Base-by-base conservation (phyloP, 2,329 filamentous ascomycete species). In the Aureobasidium mangrovei region DNA sequence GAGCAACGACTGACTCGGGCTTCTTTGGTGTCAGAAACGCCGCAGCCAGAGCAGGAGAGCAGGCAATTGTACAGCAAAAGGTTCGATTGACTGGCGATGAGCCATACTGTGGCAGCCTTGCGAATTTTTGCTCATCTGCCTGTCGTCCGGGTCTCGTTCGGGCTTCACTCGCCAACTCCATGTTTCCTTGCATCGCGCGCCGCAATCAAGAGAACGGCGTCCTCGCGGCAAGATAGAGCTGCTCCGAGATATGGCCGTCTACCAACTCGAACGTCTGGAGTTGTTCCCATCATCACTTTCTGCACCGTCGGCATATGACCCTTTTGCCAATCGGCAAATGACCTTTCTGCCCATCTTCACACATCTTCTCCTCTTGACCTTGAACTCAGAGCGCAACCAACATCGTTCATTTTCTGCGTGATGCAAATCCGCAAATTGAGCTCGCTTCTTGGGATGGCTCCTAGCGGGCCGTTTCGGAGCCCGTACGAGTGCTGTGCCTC, bases 191-290 rank as follows among this genome's bases (percentile, higher is more conserved):
- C 29, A 29, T 35, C 41, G 47, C 46, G n/a, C 29, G 10, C 8
- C 32, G 38, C 24, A 51, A 51, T 51, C 38, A 35, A 51, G 12
- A 12, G 41, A 51, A 41, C 47, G 47, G 38, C 38, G 38, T 27
- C n/a, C 12, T 39, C 18, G 44, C 36, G 44, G 31, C 44, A n/a
- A 28, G 36, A 41, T 35, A 42, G 2, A 27, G 4, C 42, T 33
- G 38, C 38, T 51, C 47, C 47, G 47, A 51, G 47, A 51, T 51
- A 51, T 24, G 12, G 31, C 47, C 47, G 47, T 42, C 18, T 42
- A 35, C 38, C 46, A 31, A 24, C 35, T 4, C 35, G 5, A 4
- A 32, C 29, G 8, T 39, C 27, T 39, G 27, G 35, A n/a, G 33
- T 31, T 18, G 18, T 18, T 18, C 18, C 18, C 18, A 18, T 18